Evolutionary conservation across 73 alveolate species (phyloP).

Genomic region (Symbiodinium natans): DNA sequence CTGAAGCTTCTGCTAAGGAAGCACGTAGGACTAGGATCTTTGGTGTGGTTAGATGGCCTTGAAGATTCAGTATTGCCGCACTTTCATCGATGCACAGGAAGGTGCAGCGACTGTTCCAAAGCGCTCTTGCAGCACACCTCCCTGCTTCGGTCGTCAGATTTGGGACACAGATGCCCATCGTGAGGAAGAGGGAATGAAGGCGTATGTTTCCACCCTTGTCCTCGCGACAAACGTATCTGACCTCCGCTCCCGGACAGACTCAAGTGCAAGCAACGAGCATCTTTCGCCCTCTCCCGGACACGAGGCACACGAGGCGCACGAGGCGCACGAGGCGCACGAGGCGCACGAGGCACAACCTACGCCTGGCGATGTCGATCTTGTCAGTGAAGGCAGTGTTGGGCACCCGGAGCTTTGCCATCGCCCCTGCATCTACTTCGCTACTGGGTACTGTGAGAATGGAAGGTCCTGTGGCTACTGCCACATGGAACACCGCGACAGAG

Average conservation of each 20-base stretch:
- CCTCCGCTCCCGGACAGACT: background rate
- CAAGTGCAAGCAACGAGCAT: background rate
- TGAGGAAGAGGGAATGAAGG: constrained; percentile 3
- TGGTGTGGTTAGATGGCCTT: constrained; percentile 6
- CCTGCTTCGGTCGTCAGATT: background rate
- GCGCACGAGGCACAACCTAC: background rate
- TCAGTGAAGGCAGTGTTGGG: constrained; percentile 37
- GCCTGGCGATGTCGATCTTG: background rate
- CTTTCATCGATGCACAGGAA: constrained; percentile 8
- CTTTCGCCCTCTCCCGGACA: background rate
- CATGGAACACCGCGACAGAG: constrained; percentile 21
- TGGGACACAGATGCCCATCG: background rate
- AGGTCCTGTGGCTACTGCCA: constrained; percentile 80
- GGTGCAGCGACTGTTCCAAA: constrained; percentile 16
- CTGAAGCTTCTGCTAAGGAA: constrained; percentile 1
- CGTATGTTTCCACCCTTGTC: background rate
- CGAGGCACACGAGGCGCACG: background rate
- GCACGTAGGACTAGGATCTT: background rate
- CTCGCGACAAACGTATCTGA: background rate
- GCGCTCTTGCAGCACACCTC: constrained; percentile 15
- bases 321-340: too few relatives aligned
- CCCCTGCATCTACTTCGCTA: constrained; percentile 60
- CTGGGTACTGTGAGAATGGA: constrained; percentile 57
- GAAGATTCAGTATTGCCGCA: constrained; percentile 9
- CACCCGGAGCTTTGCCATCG: constrained; percentile 71